These are phyloP conservation scores for Russula lepida DNA, from an alignment of 768 basidiomycete genomes.

Conservation along the genomic window DNA sequence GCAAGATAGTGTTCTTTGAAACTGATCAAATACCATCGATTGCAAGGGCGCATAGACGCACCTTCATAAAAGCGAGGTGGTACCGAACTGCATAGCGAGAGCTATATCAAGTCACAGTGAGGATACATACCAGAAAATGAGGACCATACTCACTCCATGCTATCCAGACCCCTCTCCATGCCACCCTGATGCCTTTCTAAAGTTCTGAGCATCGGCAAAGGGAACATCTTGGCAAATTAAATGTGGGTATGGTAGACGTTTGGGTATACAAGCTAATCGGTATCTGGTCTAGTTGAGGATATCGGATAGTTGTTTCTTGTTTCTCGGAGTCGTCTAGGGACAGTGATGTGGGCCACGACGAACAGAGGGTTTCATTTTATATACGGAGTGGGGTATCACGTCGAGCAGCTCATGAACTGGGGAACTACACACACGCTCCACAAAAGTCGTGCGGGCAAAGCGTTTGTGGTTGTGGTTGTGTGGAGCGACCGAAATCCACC, in stretches of 20 bases:
- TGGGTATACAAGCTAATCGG: not conserved
- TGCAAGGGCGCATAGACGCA: not conserved
- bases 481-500: not conserved
- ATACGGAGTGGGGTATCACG: not conserved
- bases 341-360: not conserved
- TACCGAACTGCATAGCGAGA: slow-evolving; percentile 13
- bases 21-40: not conserved
- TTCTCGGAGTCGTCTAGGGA: not conserved
- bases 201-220: slow-evolving; percentile 8
- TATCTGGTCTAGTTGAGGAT: slow-evolving; percentile 5
- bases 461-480: slow-evolving; percentile 4
- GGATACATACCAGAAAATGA: not conserved
- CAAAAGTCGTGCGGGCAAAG: slow-evolving; percentile 1
- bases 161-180: not conserved
- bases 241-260: not conserved
- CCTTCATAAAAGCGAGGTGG: slow-evolving; percentile 18
- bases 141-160: slow-evolving; percentile 5
- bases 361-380: slow-evolving; percentile 3
- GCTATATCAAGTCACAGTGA: not conserved
- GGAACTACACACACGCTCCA: not conserved
- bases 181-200: not conserved
- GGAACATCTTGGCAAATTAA: slow-evolving; percentile 11
- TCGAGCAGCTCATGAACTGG: not conserved
- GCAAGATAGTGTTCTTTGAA: slow-evolving; percentile 18
- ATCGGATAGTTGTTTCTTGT: not conserved